A percentile compares a stretch with the other conserved stretches of the same genome.
Conservation (phyloP, 805 yeast species). For the Candida tammaniensis region DNA sequence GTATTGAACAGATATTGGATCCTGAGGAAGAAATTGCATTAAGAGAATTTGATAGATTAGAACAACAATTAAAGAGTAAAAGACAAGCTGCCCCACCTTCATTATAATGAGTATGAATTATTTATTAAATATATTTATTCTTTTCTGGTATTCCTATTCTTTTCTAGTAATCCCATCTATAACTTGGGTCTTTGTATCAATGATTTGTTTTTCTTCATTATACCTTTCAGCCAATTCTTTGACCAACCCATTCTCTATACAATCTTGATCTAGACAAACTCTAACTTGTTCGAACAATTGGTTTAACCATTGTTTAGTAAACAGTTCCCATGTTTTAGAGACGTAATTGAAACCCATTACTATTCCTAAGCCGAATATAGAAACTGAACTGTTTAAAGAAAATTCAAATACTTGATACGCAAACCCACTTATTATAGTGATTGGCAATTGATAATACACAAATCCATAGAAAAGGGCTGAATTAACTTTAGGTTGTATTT, state of each 20-base stretch:
- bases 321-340: conserved; percentile 32
- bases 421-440: conserved; percentile 26
- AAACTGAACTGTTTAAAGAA: conserved; percentile 28
- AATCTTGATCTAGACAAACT: conserved; percentile 28
- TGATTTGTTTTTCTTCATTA: conserved; percentile 17
- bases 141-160: conserved; percentile 3
- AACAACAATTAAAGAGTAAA: conserved; percentile 38
- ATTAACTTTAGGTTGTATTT: conserved; percentile 38
- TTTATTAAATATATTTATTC: conserved; percentile 10
- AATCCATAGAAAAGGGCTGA: conserved; percentile 26
- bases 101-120: conserved; percentile 11
- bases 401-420: conserved; percentile 35
- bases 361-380: conserved; percentile 37
- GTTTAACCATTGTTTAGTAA: conserved; percentile 26
- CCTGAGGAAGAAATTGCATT: conserved; percentile 73
- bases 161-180: conserved; percentile 11
- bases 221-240: conserved; percentile 29
- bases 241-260: conserved; percentile 36
- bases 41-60: conserved; percentile 82
- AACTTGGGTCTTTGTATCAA: conserved; percentile 14
- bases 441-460: conserved; percentile 37
- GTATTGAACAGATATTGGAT: conserved; percentile 84
- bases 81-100: conserved; percentile 23
- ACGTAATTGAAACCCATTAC: conserved; percentile 41
- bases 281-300: conserved; percentile 35